Evolutionary conservation across 2,329 filamentous ascomycete genomes (phyloP), one percentile per base, ranked within the genome.

Genomic region (Bipolaris sorokiniana): DNA sequence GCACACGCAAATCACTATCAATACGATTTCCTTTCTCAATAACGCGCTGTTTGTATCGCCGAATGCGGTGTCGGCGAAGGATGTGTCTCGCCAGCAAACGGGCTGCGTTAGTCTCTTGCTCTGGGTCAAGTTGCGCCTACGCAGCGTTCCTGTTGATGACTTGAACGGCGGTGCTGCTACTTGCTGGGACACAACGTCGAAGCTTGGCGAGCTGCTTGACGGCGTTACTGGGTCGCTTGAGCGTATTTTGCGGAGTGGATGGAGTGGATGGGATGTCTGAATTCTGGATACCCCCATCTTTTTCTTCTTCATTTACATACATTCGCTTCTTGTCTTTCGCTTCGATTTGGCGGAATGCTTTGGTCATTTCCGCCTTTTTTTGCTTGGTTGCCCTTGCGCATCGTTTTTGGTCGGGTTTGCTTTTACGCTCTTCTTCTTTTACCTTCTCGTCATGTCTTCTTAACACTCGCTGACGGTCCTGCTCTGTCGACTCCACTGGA

Each of bases 81-180:
- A 72, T 26, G 37, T 71, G 6, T 41, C 46, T 1, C 60, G 67
- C 15, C 71, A 69, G 55, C 69, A 74, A 47, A 62, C 63, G 3
- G 73, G 74, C 37, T 72, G 70, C 26, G 58, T 53, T 6, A 71
- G 68, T 16, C 46, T 75, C 22, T 61, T 75, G 11, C 67, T 69
- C 6, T 76, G 73, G 73, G 65, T 69, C 1, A 75, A 75, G 51
- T 67, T 72, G 46, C 61, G 66, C 2, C 52, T 76, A 1, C 67
- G 66, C 15, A 66, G 63, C 37, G 61, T 62, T 1, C 23, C 61
- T 13, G 38, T 64, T 0, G 67, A 71, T 2, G 61, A 58, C 3
- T 59, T 59, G 4, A 64, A 58, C 34, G 60, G 51, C 13, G 38
- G 53, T 15, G 44, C 62, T 16, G 50, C 60, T 11, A 54, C 58